phyloP scores from a whole-genome alignment of 306 rosid genomes.

The Arachis hypogaea region DNA sequence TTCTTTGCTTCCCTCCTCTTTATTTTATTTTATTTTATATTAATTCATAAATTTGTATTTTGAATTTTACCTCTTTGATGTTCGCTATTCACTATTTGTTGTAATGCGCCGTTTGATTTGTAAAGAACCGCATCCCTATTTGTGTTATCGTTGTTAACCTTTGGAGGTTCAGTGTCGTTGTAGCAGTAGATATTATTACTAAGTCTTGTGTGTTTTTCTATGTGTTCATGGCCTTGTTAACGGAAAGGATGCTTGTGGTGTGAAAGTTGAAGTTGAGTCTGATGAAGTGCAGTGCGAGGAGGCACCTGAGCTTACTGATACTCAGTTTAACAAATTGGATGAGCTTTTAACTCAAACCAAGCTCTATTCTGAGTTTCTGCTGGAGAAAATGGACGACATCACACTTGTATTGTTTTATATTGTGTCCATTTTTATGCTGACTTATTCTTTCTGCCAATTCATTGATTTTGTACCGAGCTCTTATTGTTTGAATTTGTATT shows the following conservation, averaged over 20 bases:
- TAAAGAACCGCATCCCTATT: neutral
- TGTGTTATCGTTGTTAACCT: neutral
- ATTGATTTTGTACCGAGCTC: slow-evolving; percentile 14
- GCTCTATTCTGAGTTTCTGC: slow-evolving; percentile 76
- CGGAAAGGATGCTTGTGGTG: slow-evolving; percentile 53
- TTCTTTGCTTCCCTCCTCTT: neutral
- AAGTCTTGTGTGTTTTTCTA: neutral
- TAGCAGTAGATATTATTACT: neutral
- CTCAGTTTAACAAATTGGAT: slow-evolving; percentile 81
- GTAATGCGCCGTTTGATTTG: neutral
- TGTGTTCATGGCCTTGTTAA: neutral
- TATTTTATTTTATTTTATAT: neutral
- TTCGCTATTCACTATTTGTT: neutral
- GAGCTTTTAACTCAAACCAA: slow-evolving; percentile 90
- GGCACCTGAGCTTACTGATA: slow-evolving; percentile 52
- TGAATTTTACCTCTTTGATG: neutral
- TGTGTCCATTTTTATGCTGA: slow-evolving; percentile 18
- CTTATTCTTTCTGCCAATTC: neutral
- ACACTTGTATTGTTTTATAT: slow-evolving; percentile 46
- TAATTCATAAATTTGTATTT: no score
- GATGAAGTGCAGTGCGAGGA: slow-evolving; percentile 45
- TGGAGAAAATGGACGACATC: slow-evolving; percentile 97
- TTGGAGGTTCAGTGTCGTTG: neutral
- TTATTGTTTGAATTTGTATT: slow-evolving; percentile 38
- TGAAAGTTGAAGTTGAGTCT: slow-evolving; percentile 44